Conservation (phyloP, 2,329 filamentous ascomycete species). For the Scytalidium sp. region DNA sequence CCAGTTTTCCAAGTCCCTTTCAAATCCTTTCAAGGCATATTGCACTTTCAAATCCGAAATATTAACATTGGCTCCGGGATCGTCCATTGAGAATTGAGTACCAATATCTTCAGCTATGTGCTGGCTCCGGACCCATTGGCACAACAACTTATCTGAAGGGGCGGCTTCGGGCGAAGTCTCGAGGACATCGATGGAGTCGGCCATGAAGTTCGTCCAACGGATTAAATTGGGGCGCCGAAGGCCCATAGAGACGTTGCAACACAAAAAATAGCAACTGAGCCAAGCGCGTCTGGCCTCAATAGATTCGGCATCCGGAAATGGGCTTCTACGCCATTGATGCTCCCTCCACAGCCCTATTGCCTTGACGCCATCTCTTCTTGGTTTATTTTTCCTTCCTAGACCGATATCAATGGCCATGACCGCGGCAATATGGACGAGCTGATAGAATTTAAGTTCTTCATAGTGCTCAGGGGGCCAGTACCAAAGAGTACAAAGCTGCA, state of each 20-base stretch:
- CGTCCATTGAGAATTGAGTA: conserved; percentile 50
- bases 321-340: conserved; percentile 39
- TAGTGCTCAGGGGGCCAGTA: conserved; percentile 46
- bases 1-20: conserved; percentile 49
- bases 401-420: conserved; percentile 42
- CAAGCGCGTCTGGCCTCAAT: conserved; percentile 31
- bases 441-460: conserved; percentile 45
- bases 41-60: conserved; percentile 54
- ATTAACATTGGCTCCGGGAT: conserved; percentile 36
- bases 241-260: conserved; percentile 39
- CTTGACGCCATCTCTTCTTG: conserved; percentile 18
- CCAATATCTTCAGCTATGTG: conserved; percentile 54
- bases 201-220: conserved; percentile 39
- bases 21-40: conserved; percentile 51
- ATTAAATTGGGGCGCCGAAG: conserved; percentile 42
- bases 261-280: conserved; percentile 32
- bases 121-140: conserved; percentile 39
- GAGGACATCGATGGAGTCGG: conserved; percentile 40
- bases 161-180: conserved; percentile 37
- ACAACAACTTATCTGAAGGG: conserved; percentile 36
- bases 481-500: conserved; percentile 45
- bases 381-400: conserved; percentile 28
- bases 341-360: conserved; percentile 38
- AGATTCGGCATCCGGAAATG: conserved; percentile 28
- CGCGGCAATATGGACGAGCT: conserved; percentile 48